phyloP scores from a whole-genome alignment of 768 basidiomycete genomes.

The Boletus speciosus region DNA sequence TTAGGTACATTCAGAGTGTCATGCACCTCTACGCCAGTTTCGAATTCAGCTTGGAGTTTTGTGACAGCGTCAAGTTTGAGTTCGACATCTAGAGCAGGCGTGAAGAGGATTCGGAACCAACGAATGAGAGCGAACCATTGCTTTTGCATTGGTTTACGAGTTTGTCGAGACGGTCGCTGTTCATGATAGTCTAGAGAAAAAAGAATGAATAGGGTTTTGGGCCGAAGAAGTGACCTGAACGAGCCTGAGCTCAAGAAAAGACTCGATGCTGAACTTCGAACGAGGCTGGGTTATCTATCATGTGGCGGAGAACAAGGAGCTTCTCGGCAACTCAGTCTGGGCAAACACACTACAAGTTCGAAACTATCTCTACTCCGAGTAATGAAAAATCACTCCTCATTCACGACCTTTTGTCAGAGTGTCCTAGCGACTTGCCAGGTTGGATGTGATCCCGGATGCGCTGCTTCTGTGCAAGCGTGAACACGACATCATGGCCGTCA shows the following conservation, averaged over 20 bases:
- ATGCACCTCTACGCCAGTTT: conserved; percentile 64
- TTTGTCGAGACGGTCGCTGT: conserved; percentile 52
- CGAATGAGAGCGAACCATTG: conserved; percentile 44
- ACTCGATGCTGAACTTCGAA: conserved; percentile 9
- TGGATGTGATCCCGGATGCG: conserved; percentile 79
- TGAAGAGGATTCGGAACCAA: conserved; percentile 5
- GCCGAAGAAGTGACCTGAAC: conserved; percentile 12
- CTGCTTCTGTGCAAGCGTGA: conserved; percentile 63
- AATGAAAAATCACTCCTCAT: background rate
- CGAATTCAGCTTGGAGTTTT: conserved; percentile 74
- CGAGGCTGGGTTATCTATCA: conserved; percentile 15
- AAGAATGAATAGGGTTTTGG: conserved; percentile 9
- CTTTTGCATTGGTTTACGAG: conserved; percentile 64
- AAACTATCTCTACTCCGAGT: background rate
- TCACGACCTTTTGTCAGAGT: conserved; percentile 66
- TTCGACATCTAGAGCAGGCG: conserved; percentile 59
- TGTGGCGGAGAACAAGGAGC: conserved; percentile 17
- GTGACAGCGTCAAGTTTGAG: conserved; percentile 75
- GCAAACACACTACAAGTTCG: conserved; percentile 5
- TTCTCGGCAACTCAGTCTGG: conserved; percentile 3
- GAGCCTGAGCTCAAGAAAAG: conserved; percentile 22
- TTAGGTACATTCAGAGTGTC: conserved; percentile 5
- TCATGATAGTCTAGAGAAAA: conserved; percentile 41
- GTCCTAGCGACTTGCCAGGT: conserved; percentile 79
- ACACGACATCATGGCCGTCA: conserved; percentile 3